A percentile compares a stretch with the other conserved stretches of the same genome.
Conservation (phyloP, 169 alveolate species). For the Theileria sp. region DNA sequence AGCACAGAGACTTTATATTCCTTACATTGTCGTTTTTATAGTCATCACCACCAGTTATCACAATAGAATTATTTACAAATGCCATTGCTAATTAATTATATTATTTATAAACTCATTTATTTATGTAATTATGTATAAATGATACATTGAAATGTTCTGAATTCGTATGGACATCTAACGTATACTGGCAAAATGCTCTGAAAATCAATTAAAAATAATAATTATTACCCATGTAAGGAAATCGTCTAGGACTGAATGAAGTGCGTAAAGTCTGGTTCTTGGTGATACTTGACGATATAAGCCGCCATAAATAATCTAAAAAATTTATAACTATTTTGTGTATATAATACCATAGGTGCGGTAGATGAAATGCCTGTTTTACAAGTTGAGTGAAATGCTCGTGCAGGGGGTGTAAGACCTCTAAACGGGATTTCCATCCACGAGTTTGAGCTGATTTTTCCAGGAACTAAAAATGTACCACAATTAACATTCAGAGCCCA, state of each 20-base stretch:
- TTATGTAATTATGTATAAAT: not conserved
- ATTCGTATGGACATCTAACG: conserved; percentile 41
- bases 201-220: not conserved
- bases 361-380: conserved; percentile 39
- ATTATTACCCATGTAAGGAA: conserved; percentile 27
- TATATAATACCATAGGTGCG: conserved; percentile 40
- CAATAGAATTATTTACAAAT: conserved; percentile 18
- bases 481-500: conserved; percentile 45
- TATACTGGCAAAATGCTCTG: conserved; percentile 50
- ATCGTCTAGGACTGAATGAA: not conserved
- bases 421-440: conserved; percentile 35
- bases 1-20: conserved; percentile 23
- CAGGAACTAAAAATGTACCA: conserved; percentile 5
- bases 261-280: conserved; percentile 40
- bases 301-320: conserved; percentile 57
- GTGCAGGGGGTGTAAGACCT: conserved; percentile 54
- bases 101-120: not conserved
- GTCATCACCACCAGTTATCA: conserved; percentile 62
- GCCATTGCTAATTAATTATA: conserved; percentile 38
- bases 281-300: not conserved
- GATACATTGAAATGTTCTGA: conserved; percentile 50
- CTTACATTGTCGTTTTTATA: conserved; percentile 12
- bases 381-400: conserved; percentile 55
- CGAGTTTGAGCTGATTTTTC: not conserved
- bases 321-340: not conserved